phyloP scores from a whole-genome alignment of 148 eudicot genomes.

The Talinum fruticosum region DNA sequence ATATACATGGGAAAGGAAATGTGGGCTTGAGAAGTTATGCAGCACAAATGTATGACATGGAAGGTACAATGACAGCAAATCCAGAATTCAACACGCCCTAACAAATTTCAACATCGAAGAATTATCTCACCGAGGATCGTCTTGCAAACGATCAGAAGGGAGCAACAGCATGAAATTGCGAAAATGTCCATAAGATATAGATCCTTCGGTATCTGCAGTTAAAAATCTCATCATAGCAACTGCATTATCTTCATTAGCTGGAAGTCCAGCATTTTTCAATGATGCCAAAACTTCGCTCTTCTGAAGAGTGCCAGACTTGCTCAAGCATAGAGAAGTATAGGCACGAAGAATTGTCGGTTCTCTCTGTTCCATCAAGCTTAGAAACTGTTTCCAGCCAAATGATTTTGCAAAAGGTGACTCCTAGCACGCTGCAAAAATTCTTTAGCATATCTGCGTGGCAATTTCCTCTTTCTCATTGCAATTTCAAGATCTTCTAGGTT shows the following conservation, averaged over 20 bases:
- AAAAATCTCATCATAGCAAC: slow-evolving; percentile 95
- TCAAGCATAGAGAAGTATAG: slow-evolving; percentile 89
- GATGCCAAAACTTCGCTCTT: slow-evolving; percentile 89
- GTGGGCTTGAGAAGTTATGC: background rate
- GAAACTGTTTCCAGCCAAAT: slow-evolving; percentile 91
- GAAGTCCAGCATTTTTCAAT: slow-evolving; percentile 84
- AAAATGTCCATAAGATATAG: slow-evolving; percentile 97
- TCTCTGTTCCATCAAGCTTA: slow-evolving; percentile 90
- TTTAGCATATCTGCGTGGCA: slow-evolving; percentile 78
- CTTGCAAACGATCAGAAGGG: slow-evolving; percentile 91
- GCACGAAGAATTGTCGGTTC: slow-evolving; percentile 97
- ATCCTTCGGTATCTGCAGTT: slow-evolving; percentile 77
- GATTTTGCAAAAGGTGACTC: slow-evolving; percentile 88
- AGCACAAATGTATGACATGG: background rate
- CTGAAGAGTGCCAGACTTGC: slow-evolving; percentile 91
- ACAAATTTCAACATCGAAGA: background rate
- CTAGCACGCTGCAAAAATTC: slow-evolving; percentile 81
- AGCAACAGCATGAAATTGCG: slow-evolving; percentile 92
- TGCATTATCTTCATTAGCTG: slow-evolving; percentile 95
- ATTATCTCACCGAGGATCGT: slow-evolving; percentile 86
- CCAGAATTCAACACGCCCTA: background rate
- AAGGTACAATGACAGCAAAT: background rate
- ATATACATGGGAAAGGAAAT: background rate
- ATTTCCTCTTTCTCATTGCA: slow-evolving; percentile 82
- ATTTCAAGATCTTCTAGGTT: slow-evolving; percentile 88